Conservation (phyloP, 495 filamentous ascomycete genomes). For the Podospora didyma region DNA sequence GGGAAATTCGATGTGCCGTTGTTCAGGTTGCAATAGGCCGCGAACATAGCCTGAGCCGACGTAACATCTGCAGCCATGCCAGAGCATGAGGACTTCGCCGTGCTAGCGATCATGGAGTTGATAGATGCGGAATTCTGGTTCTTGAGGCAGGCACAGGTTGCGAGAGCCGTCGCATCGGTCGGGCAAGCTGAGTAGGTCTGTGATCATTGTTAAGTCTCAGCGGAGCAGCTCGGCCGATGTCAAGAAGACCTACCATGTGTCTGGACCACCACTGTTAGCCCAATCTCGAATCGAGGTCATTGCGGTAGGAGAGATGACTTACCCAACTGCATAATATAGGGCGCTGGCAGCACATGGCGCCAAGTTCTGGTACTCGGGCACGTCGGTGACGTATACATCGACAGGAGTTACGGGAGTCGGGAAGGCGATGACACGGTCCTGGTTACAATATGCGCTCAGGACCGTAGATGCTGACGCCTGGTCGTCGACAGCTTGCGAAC, state of each 20-base stretch:
- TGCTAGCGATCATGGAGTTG: neutral
- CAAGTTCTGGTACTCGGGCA: constrained; percentile 36
- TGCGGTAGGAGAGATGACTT: constrained; percentile 10
- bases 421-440: constrained; percentile 29
- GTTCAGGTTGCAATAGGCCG: constrained; percentile 44
- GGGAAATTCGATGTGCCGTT: constrained; percentile 45
- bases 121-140: constrained; percentile 42
- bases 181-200: constrained; percentile 34
- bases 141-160: constrained; percentile 45
- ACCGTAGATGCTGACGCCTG: constrained; percentile 37
- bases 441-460: constrained; percentile 45
- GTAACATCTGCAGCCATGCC: constrained; percentile 36
- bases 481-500: constrained; percentile 40
- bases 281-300: neutral
- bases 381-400: constrained; percentile 42
- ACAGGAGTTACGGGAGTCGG: constrained; percentile 35
- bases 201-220: neutral
- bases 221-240: too few species aligned
- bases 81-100: constrained; percentile 29
- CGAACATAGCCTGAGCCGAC: constrained; percentile 45
- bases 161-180: constrained; percentile 34
- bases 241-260: constrained; percentile 25
- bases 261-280: constrained; percentile 21
- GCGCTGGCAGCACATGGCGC: constrained; percentile 41
- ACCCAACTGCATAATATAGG: constrained; percentile 37